Evolutionary conservation across 139 green algal genomes (phyloP).

Genomic region (Trebouxia sp.): DNA sequence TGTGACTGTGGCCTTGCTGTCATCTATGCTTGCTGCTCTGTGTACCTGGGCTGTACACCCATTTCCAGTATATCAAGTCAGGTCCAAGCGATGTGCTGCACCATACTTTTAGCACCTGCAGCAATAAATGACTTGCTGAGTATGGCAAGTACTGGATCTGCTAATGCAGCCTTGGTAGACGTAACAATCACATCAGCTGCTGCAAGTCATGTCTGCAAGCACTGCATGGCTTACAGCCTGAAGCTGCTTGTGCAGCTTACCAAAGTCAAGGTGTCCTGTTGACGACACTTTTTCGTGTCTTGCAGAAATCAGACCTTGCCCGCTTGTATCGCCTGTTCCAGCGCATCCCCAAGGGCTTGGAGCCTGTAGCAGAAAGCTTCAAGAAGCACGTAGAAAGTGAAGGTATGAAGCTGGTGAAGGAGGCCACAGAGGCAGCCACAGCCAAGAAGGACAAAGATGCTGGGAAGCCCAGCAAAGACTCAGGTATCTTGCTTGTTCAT

Average conservation of each 20-base stretch:
- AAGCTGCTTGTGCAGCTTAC: not conserved
- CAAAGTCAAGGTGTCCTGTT: not conserved
- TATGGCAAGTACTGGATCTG: too few species aligned
- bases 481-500: constrained; percentile 26
- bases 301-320: constrained; percentile 86
- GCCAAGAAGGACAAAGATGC: constrained; percentile 76
- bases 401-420: constrained; percentile 84
- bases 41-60: not conserved
- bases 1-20: not conserved
- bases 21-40: not conserved
- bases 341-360: constrained; percentile 88
- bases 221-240: too few species aligned
- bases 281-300: not conserved
- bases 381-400: constrained; percentile 93
- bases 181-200: too few species aligned
- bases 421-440: constrained; percentile 72
- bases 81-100: too few species aligned
- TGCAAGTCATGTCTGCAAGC: too few species aligned
- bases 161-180: too few species aligned
- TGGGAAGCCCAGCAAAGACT: constrained; percentile 57
- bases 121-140: too few species aligned
- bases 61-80: too few species aligned
- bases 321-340: constrained; percentile 98
- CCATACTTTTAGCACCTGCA: too few species aligned
- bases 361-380: constrained; percentile 93